A percentile compares a stretch with the other conserved stretches of the same genome.
Evolutionary conservation across 495 filamentous ascomycete genomes (phyloP).

Genomic region (Neurospora tetraspora): DNA sequence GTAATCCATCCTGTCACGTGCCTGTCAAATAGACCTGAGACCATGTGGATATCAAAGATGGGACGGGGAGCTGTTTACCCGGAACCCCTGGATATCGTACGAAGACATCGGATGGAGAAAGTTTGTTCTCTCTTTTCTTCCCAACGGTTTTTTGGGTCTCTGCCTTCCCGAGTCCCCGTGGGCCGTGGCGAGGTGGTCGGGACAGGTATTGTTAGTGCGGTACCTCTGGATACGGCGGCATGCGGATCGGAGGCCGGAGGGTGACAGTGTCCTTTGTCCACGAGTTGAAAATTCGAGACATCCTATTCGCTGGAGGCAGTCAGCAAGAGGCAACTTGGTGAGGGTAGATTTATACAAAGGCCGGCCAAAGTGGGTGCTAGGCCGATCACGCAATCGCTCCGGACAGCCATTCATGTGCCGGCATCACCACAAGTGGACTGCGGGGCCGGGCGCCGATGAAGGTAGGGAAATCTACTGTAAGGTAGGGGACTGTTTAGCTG

Average conservation of each 20-base stretch:
- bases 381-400: constrained; percentile 27
- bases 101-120: not conserved
- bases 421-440: constrained; percentile 3
- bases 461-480: not conserved
- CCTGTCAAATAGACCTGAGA: not conserved
- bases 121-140: not conserved
- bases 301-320: constrained; percentile 17
- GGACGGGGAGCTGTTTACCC: not conserved
- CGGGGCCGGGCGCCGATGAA: constrained; percentile 17
- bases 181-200: not conserved
- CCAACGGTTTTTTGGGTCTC: not conserved
- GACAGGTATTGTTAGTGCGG: not conserved
- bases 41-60: not conserved
- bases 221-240: not conserved
- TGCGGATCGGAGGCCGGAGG: not conserved
- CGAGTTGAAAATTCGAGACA: constrained; percentile 17
- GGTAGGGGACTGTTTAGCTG: not conserved
- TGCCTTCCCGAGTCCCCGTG: not conserved
- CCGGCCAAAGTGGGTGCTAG: constrained; percentile 8
- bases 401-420: not conserved
- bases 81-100: not conserved
- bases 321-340: constrained; percentile 15
- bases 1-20: not conserved
- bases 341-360: not conserved
- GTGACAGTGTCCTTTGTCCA: not conserved